Evolutionary conservation across 1,139 yeast genomes (phyloP).

Genomic region (Hanseniaspora sp.): DNA sequence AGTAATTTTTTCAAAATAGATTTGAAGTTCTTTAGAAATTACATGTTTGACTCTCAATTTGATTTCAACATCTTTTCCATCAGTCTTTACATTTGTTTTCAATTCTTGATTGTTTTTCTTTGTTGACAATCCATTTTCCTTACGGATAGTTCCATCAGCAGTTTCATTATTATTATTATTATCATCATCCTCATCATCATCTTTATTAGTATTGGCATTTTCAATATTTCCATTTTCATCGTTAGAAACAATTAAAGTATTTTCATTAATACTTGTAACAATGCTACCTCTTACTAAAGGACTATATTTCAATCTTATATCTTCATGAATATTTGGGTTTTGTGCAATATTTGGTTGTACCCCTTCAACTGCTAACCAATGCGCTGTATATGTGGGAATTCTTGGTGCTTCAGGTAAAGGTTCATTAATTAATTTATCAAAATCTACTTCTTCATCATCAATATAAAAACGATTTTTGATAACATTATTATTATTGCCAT

Average conservation of each 20-base stretch:
- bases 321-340: conserved; percentile 73
- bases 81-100: conserved; percentile 33
- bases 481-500: conserved; percentile 55
- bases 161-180: not conserved
- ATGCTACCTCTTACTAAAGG: conserved; percentile 63
- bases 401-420: conserved; percentile 94
- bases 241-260: conserved; percentile 24
- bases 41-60: conserved; percentile 96
- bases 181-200: conserved; percentile 23
- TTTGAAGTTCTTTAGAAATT: conserved; percentile 80
- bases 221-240: conserved; percentile 16
- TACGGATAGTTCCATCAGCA: not conserved
- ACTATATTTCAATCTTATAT: conserved; percentile 48
- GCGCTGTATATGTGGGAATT: conserved; percentile 85
- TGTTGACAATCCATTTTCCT: not conserved
- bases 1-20: conserved; percentile 84
- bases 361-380: conserved; percentile 98
- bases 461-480: conserved; percentile 86
- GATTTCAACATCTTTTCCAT: conserved; percentile 52
- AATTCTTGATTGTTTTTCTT: conserved; percentile 23
- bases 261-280: conserved; percentile 36
- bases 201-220: conserved; percentile 32
- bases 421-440: conserved; percentile 84
- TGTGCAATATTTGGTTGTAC: conserved; percentile 97
- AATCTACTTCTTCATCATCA: conserved; percentile 83